Evolutionary conservation across 2,329 filamentous ascomycete species (phyloP).

Genomic region (Juglanconis oblonga): DNA sequence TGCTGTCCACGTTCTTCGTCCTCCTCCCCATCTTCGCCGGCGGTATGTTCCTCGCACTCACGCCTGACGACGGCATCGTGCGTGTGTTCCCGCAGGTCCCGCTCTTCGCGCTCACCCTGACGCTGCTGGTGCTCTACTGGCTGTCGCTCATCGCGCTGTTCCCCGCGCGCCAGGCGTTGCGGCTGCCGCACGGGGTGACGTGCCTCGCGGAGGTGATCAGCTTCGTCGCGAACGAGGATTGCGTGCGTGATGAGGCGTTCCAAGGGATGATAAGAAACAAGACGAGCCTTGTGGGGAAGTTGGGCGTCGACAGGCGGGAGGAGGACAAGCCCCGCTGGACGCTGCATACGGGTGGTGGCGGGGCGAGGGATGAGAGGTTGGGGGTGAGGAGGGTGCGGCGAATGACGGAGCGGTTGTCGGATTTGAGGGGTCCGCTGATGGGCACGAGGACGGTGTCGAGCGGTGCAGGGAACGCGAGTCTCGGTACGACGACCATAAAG

Average conservation of each 20-base stretch:
- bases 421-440: conserved; percentile 22
- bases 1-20: conserved; percentile 57
- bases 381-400: conserved; percentile 43
- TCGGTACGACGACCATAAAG: conserved; percentile 15
- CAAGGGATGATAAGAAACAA: conserved; percentile 60
- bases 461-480: background rate
- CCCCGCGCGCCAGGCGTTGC: conserved; percentile 57
- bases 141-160: conserved; percentile 60
- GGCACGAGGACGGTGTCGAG: background rate
- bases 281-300: conserved; percentile 63
- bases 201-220: conserved; percentile 75
- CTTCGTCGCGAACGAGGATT: conserved; percentile 70
- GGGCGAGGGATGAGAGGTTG: conserved; percentile 33
- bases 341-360: conserved; percentile 40
- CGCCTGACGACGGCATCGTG: conserved; percentile 47
- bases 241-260: conserved; percentile 72
- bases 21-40: conserved; percentile 66
- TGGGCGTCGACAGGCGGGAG: conserved; percentile 53
- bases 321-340: conserved; percentile 52
- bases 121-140: conserved; percentile 68
- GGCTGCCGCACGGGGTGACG: conserved; percentile 70
- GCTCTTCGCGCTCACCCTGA: conserved; percentile 70
- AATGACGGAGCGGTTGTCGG: conserved; percentile 40
- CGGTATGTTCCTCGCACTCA: conserved; percentile 72
- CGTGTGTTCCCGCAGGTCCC: conserved; percentile 71